Conservation (phyloP, 768 basidiomycete genomes). For the Calocera viscosa region DNA sequence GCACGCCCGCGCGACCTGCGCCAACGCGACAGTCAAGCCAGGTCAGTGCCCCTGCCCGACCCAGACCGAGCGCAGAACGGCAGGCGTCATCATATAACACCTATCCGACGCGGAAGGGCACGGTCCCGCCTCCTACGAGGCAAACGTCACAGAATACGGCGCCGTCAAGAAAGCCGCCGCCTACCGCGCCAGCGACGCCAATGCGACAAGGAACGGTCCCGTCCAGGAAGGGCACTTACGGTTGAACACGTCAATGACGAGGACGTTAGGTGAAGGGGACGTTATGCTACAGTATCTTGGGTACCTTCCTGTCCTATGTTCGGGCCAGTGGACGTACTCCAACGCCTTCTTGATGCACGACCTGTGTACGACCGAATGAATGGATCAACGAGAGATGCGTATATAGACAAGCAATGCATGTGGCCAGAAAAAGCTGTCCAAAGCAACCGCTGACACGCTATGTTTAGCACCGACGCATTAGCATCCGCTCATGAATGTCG, state of each 20-base stretch:
- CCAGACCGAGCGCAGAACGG: neutral
- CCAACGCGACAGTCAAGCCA: neutral
- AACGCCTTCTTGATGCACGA: no score
- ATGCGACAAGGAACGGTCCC: neutral
- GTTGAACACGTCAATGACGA: neutral
- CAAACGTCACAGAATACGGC: neutral
- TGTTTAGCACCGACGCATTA: no score
- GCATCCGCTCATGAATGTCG: no score
- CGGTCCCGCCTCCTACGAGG: neutral
- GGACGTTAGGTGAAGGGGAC: neutral
- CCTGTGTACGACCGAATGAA: no score
- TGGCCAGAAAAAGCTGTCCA: no score
- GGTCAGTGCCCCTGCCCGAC: neutral
- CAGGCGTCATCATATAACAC: constrained; percentile 1
- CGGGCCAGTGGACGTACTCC: no score
- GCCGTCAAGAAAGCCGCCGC: neutral
- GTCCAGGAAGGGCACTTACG: neutral
- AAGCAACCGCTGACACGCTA: no score
- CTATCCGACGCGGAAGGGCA: neutral
- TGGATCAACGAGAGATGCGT: no score
- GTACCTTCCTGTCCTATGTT: no score
- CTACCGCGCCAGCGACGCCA: neutral
- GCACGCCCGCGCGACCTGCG: constrained; percentile 22
- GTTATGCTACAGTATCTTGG: no score
- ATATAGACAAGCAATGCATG: no score